Evolutionary conservation across 1,139 yeast genomes (phyloP).

Genomic region (Hanseniaspora sp.): DNA sequence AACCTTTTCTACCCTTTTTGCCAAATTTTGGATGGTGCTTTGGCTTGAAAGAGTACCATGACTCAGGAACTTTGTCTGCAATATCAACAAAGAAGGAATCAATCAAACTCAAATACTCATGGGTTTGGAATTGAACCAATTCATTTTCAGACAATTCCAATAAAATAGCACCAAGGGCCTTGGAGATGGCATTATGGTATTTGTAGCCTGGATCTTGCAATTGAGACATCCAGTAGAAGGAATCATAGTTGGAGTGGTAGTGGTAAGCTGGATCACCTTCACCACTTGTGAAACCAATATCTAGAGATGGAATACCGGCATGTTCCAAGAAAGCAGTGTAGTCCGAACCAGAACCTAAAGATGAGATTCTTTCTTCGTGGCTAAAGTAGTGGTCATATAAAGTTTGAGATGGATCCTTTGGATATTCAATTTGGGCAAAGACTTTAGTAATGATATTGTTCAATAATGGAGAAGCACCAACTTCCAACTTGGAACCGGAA

Average conservation of each 20-base stretch:
- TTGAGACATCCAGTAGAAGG: slow-evolving; percentile 53
- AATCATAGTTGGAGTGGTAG: slow-evolving; percentile 60
- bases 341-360: slow-evolving; percentile 58
- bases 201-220: slow-evolving; percentile 50
- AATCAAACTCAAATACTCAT: slow-evolving; percentile 36
- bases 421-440: slow-evolving; percentile 36
- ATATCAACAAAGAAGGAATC: slow-evolving; percentile 30
- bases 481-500: slow-evolving; percentile 39
- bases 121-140: slow-evolving; percentile 32
- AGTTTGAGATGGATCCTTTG: slow-evolving; percentile 25
- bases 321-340: slow-evolving; percentile 58
- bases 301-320: slow-evolving; percentile 54
- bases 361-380: slow-evolving; percentile 32
- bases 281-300: slow-evolving; percentile 41
- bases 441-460: slow-evolving; percentile 34
- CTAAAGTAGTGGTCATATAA: slow-evolving; percentile 50
- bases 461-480: slow-evolving; percentile 45
- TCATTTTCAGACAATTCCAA: slow-evolving; percentile 40
- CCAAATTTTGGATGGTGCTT: not conserved
- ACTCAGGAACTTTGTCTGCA: slow-evolving; percentile 30
- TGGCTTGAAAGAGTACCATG: slow-evolving; percentile 29
- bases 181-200: slow-evolving; percentile 44
- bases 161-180: slow-evolving; percentile 40
- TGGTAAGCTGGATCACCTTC: slow-evolving; percentile 46
- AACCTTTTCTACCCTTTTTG: slow-evolving; percentile 4